Evolutionary conservation across 768 basidiomycete genomes (phyloP).

Genomic region (Tulasnella sp.): DNA sequence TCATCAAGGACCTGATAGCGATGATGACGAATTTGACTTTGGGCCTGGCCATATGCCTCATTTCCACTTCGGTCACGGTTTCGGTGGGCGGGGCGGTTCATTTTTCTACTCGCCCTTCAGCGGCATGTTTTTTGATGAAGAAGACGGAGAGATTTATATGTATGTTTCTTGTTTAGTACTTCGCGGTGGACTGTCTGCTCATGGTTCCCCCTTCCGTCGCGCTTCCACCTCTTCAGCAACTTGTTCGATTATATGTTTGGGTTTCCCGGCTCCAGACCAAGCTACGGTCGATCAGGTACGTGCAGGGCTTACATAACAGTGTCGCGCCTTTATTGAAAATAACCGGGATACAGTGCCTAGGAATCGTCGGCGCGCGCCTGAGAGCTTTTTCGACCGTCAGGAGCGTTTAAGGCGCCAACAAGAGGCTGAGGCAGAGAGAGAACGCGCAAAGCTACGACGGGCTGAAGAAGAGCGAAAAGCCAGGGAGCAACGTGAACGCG

Average conservation of each 20-base stretch:
- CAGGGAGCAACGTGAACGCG: background rate
- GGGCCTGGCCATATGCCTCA: constrained; percentile 8
- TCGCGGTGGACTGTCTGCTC: background rate
- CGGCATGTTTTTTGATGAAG: constrained; percentile 34
- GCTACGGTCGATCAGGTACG: background rate
- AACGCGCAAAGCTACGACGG: background rate
- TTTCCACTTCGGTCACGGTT: background rate
- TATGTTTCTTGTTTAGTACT: constrained; percentile 25
- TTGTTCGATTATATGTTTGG: background rate
- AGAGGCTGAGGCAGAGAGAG: no score
- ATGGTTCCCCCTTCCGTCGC: background rate
- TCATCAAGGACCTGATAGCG: constrained; percentile 35
- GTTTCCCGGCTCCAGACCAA: background rate
- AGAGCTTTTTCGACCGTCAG: background rate
- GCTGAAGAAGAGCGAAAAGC: background rate
- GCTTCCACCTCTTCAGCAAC: background rate
- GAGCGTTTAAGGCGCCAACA: background rate
- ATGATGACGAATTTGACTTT: constrained; percentile 23
- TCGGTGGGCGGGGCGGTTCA: background rate
- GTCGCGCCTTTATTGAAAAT: background rate
- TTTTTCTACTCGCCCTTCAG: constrained; percentile 25
- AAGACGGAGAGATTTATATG: constrained; percentile 24
- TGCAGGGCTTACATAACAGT: background rate
- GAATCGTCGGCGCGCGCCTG: background rate
- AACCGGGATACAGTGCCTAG: background rate